Evolutionary conservation across 345 rosid genomes (phyloP).

Genomic region (Ailanthus altissimus): DNA sequence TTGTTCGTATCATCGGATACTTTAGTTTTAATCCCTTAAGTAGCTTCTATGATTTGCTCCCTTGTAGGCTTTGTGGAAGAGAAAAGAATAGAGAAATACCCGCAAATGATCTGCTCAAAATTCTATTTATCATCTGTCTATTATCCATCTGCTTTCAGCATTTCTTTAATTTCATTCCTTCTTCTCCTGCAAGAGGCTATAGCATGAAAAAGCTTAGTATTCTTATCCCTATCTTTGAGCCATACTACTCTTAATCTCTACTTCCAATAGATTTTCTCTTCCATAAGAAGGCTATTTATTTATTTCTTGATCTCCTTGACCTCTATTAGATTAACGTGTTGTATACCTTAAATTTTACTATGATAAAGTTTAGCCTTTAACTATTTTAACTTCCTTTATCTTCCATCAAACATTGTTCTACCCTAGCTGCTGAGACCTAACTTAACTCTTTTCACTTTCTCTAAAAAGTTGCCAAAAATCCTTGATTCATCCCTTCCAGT

Average conservation of each 20-base stretch:
- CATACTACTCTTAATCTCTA: too few relatives aligned
- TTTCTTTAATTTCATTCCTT: too few relatives aligned
- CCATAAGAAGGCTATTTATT: too few relatives aligned
- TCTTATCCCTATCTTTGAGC: too few relatives aligned
- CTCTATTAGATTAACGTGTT: rapidly evolving
- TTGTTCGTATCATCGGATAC: too few relatives aligned
- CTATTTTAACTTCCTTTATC: neutral
- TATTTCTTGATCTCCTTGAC: too few relatives aligned
- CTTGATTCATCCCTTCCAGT: neutral
- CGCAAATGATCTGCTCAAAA: neutral
- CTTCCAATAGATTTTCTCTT: too few relatives aligned
- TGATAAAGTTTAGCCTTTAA: too few relatives aligned
- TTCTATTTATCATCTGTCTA: neutral
- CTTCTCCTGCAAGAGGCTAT: too few relatives aligned
- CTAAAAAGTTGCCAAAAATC: too few relatives aligned
- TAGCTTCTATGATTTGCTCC: neutral
- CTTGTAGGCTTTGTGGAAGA: neutral
- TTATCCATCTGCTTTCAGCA: neutral
- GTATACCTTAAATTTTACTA: neutral
- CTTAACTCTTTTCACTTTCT: too few relatives aligned
- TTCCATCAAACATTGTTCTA: neutral
- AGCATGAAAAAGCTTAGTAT: neutral
- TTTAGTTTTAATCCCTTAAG: too few relatives aligned
- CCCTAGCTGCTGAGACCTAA: neutral
- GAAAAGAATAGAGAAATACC: neutral